phyloP scores from a whole-genome alignment of 73 alveolate genomes.

The Paramecium primaurelia region DNA sequence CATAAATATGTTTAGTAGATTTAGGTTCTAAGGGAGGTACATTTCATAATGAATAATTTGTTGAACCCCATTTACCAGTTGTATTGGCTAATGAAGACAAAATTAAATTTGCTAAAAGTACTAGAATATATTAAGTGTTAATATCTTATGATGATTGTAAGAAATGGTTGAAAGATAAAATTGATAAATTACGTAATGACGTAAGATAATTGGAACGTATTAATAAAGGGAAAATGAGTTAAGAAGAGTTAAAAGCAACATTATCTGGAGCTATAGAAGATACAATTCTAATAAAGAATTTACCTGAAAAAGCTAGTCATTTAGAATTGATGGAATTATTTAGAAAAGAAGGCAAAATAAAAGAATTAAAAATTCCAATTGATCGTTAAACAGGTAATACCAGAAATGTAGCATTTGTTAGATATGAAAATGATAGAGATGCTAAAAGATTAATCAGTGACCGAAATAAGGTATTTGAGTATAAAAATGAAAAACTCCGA shows the following conservation, averaged over 20 bases:
- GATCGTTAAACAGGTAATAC: constrained; percentile 65
- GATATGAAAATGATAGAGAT: constrained; percentile 65
- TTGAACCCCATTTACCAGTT: constrained; percentile 61
- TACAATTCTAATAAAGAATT: constrained; percentile 68
- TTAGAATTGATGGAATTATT: constrained; percentile 66
- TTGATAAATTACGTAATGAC: constrained; percentile 64
- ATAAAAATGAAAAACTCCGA: not conserved
- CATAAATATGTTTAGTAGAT: constrained; percentile 69
- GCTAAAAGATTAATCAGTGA: constrained; percentile 51
- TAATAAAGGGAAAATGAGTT: constrained; percentile 59
- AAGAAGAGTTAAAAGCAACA: constrained; percentile 66
- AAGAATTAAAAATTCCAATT: constrained; percentile 69
- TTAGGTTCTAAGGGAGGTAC: constrained; percentile 78
- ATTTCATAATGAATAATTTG: constrained; percentile 57
- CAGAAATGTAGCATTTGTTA: constrained; percentile 75
- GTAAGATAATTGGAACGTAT: constrained; percentile 65
- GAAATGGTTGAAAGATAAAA: constrained; percentile 63
- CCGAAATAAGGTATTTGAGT: not conserved
- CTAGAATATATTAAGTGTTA: constrained; percentile 66
- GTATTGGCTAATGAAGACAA: constrained; percentile 61
- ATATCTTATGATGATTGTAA: constrained; percentile 70
- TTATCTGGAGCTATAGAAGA: constrained; percentile 66
- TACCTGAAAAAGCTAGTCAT: constrained; percentile 70
- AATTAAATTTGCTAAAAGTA: constrained; percentile 70
- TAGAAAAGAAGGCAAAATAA: constrained; percentile 67